Evolutionary conservation across 2,329 filamentous ascomycete genomes (phyloP), one percentile per base, ranked within the genome.

Genomic region (Diaporthe sp.): DNA sequence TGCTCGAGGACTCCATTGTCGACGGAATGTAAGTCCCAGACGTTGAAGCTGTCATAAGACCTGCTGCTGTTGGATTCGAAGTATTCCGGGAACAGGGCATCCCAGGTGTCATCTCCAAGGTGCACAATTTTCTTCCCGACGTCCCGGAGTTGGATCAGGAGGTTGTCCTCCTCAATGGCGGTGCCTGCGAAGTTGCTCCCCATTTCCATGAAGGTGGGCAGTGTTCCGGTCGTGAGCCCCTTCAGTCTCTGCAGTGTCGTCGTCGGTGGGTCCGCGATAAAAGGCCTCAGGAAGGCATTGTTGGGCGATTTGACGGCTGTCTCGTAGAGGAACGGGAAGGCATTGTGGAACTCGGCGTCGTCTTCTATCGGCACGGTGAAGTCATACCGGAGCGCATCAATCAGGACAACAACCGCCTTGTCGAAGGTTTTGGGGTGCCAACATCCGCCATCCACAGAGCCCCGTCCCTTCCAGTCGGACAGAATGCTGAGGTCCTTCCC

Each of bases 21-120:
- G 3, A 99, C 94, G 0, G 97, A 98, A 82, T 98, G 95, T 79
- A 99, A 84, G 82, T 99, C 97, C 95, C 95, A 98, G 9, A 98
- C 97, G 81, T 98, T 98, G 86, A 99, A 97, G 76, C 96, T 98
- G 82, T 98, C 96, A 83, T 98, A 99, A 0, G 97, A 91, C 78
- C 89, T 91, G 78, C 96, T 98, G 73, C 98, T 91, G 73, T 96
- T 94, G 12, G 92, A 86, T 82, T 98, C 93, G 80, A 99, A 99
- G 83, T 97, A 95, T n/a, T 89, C 94, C 0, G 97, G 97, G 82
- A 98, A 99, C 22, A 99, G 87, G 57, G 95, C 90, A 78, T 95
- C 94, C 97, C 97, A 99, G 6, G 97, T 99, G 84, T 99, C 96
- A 82, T 99, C 97, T n/a, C 97, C 97, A 50, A 99, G 86, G 80